Conservation (phyloP, 805 yeast genomes). For the Cyberlindnera euphorbiiphila region DNA sequence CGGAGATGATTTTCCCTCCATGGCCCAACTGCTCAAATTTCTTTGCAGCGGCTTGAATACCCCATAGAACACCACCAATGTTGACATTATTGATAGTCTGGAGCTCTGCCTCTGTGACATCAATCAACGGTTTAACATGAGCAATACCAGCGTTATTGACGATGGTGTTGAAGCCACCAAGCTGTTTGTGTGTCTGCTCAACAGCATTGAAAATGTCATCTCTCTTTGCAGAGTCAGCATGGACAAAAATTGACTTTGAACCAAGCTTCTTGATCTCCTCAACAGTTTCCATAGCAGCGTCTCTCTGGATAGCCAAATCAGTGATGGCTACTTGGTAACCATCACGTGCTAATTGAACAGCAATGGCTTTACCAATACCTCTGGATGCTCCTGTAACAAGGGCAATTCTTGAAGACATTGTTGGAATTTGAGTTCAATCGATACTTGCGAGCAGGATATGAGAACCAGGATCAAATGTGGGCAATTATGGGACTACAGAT, state of each 20-base stretch:
- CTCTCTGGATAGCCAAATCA: constrained; percentile 24
- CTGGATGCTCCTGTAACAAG: constrained; percentile 91
- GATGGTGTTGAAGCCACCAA: constrained; percentile 34
- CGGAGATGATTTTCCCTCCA: constrained; percentile 38
- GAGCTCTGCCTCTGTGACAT: constrained; percentile 27
- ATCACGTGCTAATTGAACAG: constrained; percentile 68
- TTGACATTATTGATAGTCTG: constrained; percentile 27
- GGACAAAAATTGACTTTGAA: constrained; percentile 24
- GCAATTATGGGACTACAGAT: too few species aligned
- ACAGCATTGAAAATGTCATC: constrained; percentile 28
- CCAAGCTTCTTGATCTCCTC: constrained; percentile 23
- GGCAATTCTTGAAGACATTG: constrained; percentile 47
- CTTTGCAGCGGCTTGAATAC: constrained; percentile 33
- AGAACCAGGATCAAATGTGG: too few species aligned
- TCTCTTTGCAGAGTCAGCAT: constrained; percentile 26
- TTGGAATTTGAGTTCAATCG: too few species aligned
- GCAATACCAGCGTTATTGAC: constrained; percentile 37
- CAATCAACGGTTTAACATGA: constrained; percentile 23
- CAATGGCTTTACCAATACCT: constrained; percentile 84
- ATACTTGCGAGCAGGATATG: too few species aligned
- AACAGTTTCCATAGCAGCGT: constrained; percentile 23
- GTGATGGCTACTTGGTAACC: constrained; percentile 47
- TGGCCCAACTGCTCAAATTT: constrained; percentile 27
- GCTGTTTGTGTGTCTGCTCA: constrained; percentile 24
- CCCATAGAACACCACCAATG: constrained; percentile 32